Conservation (phyloP, 208 protist species). For the Endotrypanum monterogeii region DNA sequence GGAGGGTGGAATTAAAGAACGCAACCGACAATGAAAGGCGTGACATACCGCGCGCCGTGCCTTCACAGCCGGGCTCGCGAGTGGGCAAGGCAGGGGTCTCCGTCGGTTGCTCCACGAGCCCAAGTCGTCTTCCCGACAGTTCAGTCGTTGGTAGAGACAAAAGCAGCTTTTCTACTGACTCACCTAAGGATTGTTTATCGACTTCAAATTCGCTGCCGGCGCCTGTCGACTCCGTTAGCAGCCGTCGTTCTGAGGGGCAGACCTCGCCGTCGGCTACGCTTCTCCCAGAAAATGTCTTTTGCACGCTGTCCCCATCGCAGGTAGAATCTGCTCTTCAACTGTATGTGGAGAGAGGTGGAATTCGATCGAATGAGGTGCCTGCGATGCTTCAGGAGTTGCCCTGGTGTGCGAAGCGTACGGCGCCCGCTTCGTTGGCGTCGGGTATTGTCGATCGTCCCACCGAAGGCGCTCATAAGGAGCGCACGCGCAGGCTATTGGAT, state of each 20-base stretch:
- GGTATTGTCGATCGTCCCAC: neutral
- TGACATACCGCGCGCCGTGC: neutral
- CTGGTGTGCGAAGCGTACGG: neutral
- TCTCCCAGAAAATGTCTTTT: neutral
- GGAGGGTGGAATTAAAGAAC: neutral
- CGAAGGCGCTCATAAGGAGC: neutral
- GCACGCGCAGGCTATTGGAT: slow-evolving; percentile 6
- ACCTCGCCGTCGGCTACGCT: neutral
- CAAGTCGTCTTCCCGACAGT: neutral
- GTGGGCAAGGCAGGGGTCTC: neutral
- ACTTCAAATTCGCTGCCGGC: neutral
- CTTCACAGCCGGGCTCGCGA: neutral
- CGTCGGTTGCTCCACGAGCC: neutral
- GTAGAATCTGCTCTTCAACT: slow-evolving; percentile 34
- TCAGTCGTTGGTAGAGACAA: neutral
- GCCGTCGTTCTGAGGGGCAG: neutral
- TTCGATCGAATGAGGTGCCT: slow-evolving; percentile 13
- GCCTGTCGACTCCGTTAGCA: neutral
- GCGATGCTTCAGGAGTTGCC: slow-evolving; percentile 9
- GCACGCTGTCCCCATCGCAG: slow-evolving; percentile 9
- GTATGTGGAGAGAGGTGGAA: slow-evolving; percentile 36
- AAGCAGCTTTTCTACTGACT: neutral
- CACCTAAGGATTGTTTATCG: neutral
- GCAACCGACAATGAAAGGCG: neutral
- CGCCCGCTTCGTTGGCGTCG: neutral